Conservation (phyloP, 257 asterid genomes). For the Dorcoceras hygrometricum region DNA sequence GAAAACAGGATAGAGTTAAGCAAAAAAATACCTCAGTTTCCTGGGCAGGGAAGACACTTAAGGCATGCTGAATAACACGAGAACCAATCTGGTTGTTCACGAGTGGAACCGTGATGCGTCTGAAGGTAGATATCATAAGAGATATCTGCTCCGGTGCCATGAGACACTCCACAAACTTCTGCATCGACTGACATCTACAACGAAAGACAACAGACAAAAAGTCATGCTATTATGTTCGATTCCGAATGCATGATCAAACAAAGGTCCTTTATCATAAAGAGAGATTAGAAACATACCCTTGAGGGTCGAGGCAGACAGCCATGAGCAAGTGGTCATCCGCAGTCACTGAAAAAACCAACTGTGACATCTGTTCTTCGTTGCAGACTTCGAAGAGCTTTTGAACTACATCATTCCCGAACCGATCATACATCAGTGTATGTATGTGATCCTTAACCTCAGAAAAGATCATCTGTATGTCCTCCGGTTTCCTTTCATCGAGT, state of each 20-base stretch:
- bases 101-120: constrained; percentile 25
- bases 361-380: constrained; percentile 37
- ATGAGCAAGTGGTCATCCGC: constrained; percentile 30
- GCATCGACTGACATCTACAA: constrained; percentile 38
- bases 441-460: constrained; percentile 32
- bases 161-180: constrained; percentile 26
- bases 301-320: constrained; percentile 26
- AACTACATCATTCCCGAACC: constrained; percentile 38
- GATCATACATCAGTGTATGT: constrained; percentile 40
- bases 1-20: not conserved
- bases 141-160: constrained; percentile 21
- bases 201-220: not conserved
- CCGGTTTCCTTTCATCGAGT: constrained; percentile 35
- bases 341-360: constrained; percentile 33
- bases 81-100: constrained; percentile 30
- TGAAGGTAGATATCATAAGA: constrained; percentile 13
- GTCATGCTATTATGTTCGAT: not conserved
- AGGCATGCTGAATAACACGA: constrained; percentile 30
- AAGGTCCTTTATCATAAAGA: no score
- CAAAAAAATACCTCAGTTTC: constrained; percentile 35
- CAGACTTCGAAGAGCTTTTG: constrained; percentile 47
- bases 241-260: no score
- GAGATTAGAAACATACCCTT: constrained; percentile 34
- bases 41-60: constrained; percentile 22
- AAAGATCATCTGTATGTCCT: constrained; percentile 36